Evolutionary conservation across 1,139 yeast species (phyloP).

Genomic region (Sugiyamaella japonica): DNA sequence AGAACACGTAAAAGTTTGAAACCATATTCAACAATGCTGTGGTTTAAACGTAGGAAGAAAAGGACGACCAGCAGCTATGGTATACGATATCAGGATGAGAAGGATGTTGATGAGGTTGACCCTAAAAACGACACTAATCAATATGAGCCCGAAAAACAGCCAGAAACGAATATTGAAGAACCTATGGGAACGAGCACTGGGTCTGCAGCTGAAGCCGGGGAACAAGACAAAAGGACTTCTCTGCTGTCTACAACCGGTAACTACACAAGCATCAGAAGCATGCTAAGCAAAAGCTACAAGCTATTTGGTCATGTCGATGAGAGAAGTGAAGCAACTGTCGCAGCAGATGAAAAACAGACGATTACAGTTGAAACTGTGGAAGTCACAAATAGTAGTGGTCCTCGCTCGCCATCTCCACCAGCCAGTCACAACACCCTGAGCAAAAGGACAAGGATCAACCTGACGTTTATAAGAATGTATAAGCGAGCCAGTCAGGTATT

Average conservation of each 20-base stretch:
- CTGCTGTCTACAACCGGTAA: neutral
- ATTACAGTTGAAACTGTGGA: neutral
- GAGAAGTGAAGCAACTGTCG: neutral
- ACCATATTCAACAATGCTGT: neutral
- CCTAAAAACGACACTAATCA: neutral
- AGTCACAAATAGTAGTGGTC: neutral
- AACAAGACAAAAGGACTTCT: neutral
- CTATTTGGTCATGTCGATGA: neutral
- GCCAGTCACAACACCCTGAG: neutral
- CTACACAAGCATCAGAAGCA: neutral
- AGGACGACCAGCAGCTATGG: too few species aligned
- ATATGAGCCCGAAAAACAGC: neutral
- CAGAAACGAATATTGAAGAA: too few species aligned
- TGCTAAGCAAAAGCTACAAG: neutral
- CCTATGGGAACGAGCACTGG: neutral
- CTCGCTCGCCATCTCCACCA: neutral
- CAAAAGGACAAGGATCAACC: neutral
- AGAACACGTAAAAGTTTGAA: neutral
- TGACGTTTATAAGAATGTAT: neutral
- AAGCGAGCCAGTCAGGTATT: conserved; percentile 7
- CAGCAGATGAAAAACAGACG: neutral
- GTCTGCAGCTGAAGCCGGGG: neutral
- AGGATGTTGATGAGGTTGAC: neutral
- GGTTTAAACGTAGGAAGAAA: neutral
- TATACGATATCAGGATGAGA: neutral